Conservation (phyloP, 768 basidiomycete genomes). For the Boletus eberwhitei region DNA sequence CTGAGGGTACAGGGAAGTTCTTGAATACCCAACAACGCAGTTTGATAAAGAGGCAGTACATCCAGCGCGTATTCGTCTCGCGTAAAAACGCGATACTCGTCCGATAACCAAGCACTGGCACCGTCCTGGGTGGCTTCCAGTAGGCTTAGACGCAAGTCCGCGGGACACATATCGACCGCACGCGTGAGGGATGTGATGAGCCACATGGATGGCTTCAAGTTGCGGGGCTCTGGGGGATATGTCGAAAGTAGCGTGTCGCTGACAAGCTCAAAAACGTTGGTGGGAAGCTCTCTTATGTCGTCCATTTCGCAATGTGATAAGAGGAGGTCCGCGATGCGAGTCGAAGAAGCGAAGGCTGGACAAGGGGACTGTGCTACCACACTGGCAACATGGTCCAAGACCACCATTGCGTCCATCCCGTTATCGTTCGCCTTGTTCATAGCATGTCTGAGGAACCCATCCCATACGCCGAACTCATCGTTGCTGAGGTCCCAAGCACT, state of each 20-base stretch:
- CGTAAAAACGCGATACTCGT: conserved; percentile 49
- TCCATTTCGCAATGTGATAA: conserved; percentile 50
- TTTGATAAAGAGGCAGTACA: conserved; percentile 63
- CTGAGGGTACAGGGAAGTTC: conserved; percentile 39
- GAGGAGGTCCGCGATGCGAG: conserved; percentile 60
- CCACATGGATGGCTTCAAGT: conserved; percentile 58
- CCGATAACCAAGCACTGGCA: conserved; percentile 59
- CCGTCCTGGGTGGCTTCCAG: conserved; percentile 54
- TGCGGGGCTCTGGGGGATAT: conserved; percentile 63
- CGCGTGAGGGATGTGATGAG: conserved; percentile 53
- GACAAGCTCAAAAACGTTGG: conserved; percentile 52
- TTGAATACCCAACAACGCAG: conserved; percentile 49
- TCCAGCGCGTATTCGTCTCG: conserved; percentile 57
- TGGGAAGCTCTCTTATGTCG: conserved; percentile 53
- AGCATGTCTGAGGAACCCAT: conserved; percentile 48
- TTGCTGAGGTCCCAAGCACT: conserved; percentile 50
- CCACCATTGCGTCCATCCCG: conserved; percentile 47
- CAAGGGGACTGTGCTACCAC: conserved; percentile 41
- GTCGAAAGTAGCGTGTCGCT: conserved; percentile 55
- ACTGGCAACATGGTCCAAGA: conserved; percentile 57
- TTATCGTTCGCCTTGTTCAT: conserved; percentile 58
- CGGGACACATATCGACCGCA: conserved; percentile 55
- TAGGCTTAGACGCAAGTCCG: conserved; percentile 41
- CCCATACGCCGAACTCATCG: conserved; percentile 60
- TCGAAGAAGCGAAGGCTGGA: conserved; percentile 40